phyloP scores from a whole-genome alignment of 140 eudicot species.

The Ambrosia hybrid region DNA sequence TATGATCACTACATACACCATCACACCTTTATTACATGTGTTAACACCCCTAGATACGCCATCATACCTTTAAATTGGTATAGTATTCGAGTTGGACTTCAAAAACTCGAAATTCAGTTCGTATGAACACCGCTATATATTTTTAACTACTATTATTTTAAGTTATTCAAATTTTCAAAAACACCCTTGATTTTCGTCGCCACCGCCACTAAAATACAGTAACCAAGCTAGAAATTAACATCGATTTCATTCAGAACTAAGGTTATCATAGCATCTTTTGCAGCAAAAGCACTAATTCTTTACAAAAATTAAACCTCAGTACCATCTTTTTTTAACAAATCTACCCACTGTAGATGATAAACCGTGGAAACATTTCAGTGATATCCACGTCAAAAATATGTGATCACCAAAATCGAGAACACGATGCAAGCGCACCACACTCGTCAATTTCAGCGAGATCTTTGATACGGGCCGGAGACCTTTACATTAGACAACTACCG shows the following conservation, averaged over 20 bases:
- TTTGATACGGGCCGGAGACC: slow-evolving; percentile 10
- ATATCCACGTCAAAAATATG: not conserved
- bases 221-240: not conserved
- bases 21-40: too few species aligned
- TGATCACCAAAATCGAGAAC: not conserved
- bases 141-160: too few species aligned
- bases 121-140: too few species aligned
- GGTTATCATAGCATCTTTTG: not conserved
- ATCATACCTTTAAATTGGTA: too few species aligned
- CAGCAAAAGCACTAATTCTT: slow-evolving; percentile 3
- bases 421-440: not conserved
- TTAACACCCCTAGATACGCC: too few species aligned
- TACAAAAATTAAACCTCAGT: not conserved
- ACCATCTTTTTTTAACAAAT: not conserved
- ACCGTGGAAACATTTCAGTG: not conserved
- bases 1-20: too few species aligned
- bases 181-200: too few species aligned
- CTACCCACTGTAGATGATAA: not conserved
- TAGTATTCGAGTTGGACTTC: too few species aligned
- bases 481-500: slow-evolving; percentile 16
- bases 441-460: slow-evolving; percentile 7
- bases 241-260: not conserved
- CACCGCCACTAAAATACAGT: too few species aligned
- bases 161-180: too few species aligned
- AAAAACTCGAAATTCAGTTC: too few species aligned